Conservation (phyloP, 768 basidiomycete species). For the Leucosporidium yakuticum region DNA sequence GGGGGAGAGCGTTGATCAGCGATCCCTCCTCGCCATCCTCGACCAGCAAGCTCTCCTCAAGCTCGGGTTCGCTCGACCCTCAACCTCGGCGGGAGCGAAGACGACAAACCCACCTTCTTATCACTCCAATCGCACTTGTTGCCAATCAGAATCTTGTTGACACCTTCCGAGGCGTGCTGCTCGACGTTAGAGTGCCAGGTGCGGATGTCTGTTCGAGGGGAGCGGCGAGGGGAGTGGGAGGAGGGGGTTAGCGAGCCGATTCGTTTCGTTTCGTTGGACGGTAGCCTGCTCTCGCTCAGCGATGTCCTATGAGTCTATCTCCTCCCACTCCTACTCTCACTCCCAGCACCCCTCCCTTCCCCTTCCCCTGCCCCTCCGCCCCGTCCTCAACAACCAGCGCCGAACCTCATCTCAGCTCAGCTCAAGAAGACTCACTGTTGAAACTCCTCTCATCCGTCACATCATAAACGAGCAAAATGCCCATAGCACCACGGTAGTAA, state of each 20-base stretch:
- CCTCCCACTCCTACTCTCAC: background rate
- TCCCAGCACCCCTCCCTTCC: background rate
- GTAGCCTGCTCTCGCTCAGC: background rate
- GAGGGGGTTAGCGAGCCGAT: background rate
- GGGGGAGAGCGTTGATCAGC: background rate
- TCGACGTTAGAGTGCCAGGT: conserved; percentile 98
- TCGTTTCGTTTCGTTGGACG: conserved; percentile 16
- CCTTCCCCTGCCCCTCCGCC: background rate
- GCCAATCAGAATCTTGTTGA: conserved; percentile 98
- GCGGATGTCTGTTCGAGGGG: conserved; percentile 67
- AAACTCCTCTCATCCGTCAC: conserved; percentile 92
- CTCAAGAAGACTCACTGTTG: conserved; percentile 57
- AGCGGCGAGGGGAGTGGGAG: conserved; percentile 5
- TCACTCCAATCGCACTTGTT: conserved; percentile 99
- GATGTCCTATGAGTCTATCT: background rate
- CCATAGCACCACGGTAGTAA: conserved; percentile 98
- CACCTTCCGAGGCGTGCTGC: conserved; percentile 96
- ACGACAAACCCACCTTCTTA: conserved; percentile 57
- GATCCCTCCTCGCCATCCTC: no score
- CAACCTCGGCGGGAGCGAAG: no score
- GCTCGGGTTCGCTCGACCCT: no score
- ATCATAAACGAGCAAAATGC: conserved; percentile 89
- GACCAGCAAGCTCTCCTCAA: no score
- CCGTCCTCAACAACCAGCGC: background rate
- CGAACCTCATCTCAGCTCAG: background rate